Evolutionary conservation across 108 stramenopile species (phyloP), one percentile per base, ranked within the genome.

Genomic region (Schizochytrium sp.): DNA sequence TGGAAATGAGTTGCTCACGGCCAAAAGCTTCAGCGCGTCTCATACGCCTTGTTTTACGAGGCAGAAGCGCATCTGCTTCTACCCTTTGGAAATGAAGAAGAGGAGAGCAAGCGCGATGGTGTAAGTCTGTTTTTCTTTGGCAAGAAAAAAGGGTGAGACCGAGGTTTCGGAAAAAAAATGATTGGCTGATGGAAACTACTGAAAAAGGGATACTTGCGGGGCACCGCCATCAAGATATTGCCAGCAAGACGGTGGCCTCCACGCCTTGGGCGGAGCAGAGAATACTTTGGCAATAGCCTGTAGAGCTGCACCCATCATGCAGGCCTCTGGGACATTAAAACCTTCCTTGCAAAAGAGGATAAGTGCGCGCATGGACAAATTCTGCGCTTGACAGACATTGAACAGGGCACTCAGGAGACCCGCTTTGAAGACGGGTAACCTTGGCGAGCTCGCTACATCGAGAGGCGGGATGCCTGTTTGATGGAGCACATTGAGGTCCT

Each of bases 261-360:
- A 83, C 12, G 48, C 48, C 45, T 47, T 53, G 19, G 76, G 76
- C 4, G 76, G 76, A 6, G 51, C n/a, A 6, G n/a, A 6, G 2
- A 83, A 83, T 6, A 83, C 16, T 16, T 47, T 47, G n/a, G 51
- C 25, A 8, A 83, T 45, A 6, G 76, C 76, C 25, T 53, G 45
- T 21, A 53, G 48, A 8, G 76, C 76, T 16, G 48, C 76, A 18
- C 48, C 45, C 76, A 83, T 83, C 76, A 83, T 83, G 51, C 76
- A 83, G n/a, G 76, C 76, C 51, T 83, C 76, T 0, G 76, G 76
- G 45, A 83, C 76, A 83, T 83, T 83, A 28, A 53, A 53, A 6
- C 76, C 76, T 83, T 83, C 76, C 28, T 83, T 83, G 76, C 76
- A 83, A 34, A 83, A 83, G 48, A 83, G 45, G 23, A 83, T 47